Evolutionary conservation across 495 filamentous ascomycete genomes (phyloP), one percentile per base, ranked within the genome.

Genomic region (Hypoxylon perforatum): DNA sequence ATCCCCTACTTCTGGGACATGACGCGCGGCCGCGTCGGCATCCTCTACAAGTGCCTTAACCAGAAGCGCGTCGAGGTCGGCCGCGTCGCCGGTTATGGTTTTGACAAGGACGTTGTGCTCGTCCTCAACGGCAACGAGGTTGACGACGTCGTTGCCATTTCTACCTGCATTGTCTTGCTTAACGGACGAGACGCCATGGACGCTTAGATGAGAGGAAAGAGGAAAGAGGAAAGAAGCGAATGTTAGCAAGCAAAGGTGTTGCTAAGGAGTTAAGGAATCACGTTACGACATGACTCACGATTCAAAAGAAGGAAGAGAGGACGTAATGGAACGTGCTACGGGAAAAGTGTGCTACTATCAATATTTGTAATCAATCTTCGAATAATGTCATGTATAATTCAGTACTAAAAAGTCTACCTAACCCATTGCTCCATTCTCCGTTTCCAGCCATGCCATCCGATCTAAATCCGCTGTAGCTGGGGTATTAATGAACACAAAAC

Each of bases 1-100:
- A 71, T 74, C 23, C 71, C 71, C 1, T 74, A 71, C 28, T 74
- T 74, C 65, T 74, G 71, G 71, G 71, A 74, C 56, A 71, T 74
- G 71, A 74, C 71, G 0, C 39, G 28, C 46, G 71, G 68, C 45
- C 64, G 65, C 56, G 62, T 69, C 10, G 69, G 61, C 6, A 56
- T 72, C 53, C 49, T 74, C 11, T 74, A 74, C 42, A 74, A 74
- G 68, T 71, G 71, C 58, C 59, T 74, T 14, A 74, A 74, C 65
- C 71, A 74, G 69, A 28, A 64, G 30, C 72, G 72, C 47, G 72
- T 74, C 19, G 72, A 74, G 69, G 19, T 74, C 28, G 72, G 36
- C 23, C 57, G 69, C 19, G 72, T 74, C 36, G 65, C 65, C 6
- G 69, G 69, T 17, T 72, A 58, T 57, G 69, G 69, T 4, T 70